A percentile compares a stretch with the other conserved stretches of the same genome.
These are phyloP conservation scores for Scleromitrula shiraiana DNA, from an alignment of 2,329 filamentous ascomycete species.

Conservation along the genomic window DNA sequence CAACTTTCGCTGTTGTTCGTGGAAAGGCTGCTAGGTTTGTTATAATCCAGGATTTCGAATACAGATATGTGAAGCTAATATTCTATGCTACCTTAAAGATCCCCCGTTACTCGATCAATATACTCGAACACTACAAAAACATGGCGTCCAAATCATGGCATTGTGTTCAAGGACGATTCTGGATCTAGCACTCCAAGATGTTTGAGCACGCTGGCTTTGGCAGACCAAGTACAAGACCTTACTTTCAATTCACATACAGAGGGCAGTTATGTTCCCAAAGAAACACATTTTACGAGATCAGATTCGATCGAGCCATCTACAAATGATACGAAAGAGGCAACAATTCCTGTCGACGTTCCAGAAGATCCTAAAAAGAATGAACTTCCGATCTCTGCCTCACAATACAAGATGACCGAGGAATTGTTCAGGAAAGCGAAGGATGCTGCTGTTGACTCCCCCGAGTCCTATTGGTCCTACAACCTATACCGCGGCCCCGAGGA, in stretches of 20 bases:
- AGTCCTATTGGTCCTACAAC: conserved; percentile 60
- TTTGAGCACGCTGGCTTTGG: conserved; percentile 16
- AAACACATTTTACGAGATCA: neutral
- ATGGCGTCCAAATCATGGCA: conserved; percentile 34
- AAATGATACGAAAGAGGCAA: neutral
- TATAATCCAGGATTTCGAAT: neutral
- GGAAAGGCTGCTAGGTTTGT: conserved; percentile 18
- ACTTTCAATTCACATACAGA: conserved; percentile 16
- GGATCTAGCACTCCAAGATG: conserved; percentile 10
- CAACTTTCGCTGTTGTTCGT: conserved; percentile 11
- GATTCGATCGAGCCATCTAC: neutral
- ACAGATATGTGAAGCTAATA: neutral
- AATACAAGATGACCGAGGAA: conserved; percentile 41
- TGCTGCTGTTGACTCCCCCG: conserved; percentile 35
- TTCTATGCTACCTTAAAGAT: neutral
- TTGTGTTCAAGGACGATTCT: conserved; percentile 30
- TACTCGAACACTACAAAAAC: conserved; percentile 17
- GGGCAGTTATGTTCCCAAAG: conserved; percentile 14
- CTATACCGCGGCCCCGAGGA: conserved; percentile 51
- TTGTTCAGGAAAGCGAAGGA: conserved; percentile 41
- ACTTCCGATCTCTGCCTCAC: conserved; percentile 33
- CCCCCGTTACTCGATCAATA: conserved; percentile 5
- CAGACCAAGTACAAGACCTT: conserved; percentile 14
- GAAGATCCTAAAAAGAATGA: conserved; percentile 22
- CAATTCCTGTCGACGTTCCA: neutral